Base-by-base conservation (phyloP, 192 early-diverging fungal species). In the Linnemannia hyalina region DNA sequence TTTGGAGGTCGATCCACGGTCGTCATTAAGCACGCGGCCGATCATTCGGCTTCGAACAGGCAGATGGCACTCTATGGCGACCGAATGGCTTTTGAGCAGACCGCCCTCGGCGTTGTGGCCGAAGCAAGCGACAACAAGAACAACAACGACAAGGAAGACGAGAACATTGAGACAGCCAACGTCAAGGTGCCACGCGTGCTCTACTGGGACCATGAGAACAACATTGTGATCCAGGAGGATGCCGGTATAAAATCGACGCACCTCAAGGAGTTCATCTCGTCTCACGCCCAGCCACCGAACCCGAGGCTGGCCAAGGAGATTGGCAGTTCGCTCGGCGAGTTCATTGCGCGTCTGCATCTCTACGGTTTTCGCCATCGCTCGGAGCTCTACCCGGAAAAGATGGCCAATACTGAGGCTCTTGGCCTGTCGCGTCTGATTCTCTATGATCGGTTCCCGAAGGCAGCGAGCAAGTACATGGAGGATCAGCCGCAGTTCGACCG, bases 331-430 rank as follows among this genome's bases (percentile, higher is more conserved):
- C 78, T 88, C 35, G 88, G 82, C 36, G 76, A 85, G 29, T 88
- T 88, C 70, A 80, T 88, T 75, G 88, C 71, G 35, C 79, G 82
- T 77, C 70, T 88, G 75, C 88, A 88, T 77, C 70, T 78, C 41
- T 73, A 72, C 42, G 88, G 82, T 74, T 70, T 76, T 47, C 63
- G 60, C 36, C 73, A 73, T 65, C 80, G 80, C n/a, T 76, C 75
- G 38, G 82, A 81, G 75, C 57, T 88, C 32, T 73, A 71, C 55
- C 80, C 80, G 40, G 55, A 55, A n/a, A 77, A 82, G 47, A 75
- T 88, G 76, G 80, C 76, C 60, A 82, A 88, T 52, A 76, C 63
- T 29, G 74, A 70, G 60, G 85, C 74, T 49, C 49, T 82, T 36
- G 22, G 68, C 32, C n/a, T 88, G 44, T 83, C 81, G 41, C 82